Conservation (phyloP, 1,139 yeast species). For the Saccharomyces pastorianus region DNA sequence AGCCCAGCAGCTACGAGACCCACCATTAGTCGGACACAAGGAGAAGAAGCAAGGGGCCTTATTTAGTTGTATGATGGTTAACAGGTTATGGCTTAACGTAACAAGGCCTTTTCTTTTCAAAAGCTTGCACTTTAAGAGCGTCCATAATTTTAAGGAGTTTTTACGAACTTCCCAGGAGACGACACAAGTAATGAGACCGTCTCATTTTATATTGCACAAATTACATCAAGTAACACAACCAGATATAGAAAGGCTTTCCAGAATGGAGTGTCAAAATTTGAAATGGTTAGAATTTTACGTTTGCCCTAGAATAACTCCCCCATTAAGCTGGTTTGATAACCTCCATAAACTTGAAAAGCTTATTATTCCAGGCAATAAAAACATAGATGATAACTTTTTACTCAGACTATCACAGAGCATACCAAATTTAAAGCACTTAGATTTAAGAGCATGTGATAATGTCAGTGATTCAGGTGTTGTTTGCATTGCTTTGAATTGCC, state of each 20-base stretch:
- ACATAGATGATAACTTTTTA: constrained; percentile 54
- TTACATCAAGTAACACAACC: constrained; percentile 37
- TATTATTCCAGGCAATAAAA: constrained; percentile 67
- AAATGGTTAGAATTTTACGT: constrained; percentile 73
- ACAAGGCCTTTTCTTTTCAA: constrained; percentile 49
- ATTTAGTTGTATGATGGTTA: constrained; percentile 58
- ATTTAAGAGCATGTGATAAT: constrained; percentile 76
- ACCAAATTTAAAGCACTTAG: constrained; percentile 56
- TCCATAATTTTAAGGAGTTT: constrained; percentile 42
- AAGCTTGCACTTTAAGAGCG: constrained; percentile 48
- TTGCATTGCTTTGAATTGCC: constrained; percentile 54
- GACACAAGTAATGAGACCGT: constrained; percentile 28
- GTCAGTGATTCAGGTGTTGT: constrained; percentile 71
- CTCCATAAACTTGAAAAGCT: constrained; percentile 45
- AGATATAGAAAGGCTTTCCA: constrained; percentile 37
- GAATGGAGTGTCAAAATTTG: constrained; percentile 42
- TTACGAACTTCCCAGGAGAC: constrained; percentile 14
- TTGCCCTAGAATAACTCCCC: constrained; percentile 66
- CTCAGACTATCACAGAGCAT: constrained; percentile 45
- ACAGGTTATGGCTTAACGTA: constrained; percentile 53
- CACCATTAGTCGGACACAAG: constrained; percentile 1
- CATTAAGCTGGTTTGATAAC: constrained; percentile 36
- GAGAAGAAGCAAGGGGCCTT: constrained; percentile 30
- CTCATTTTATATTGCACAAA: constrained; percentile 45
- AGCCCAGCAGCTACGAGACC: constrained; percentile 8